Evolutionary conservation across 164 flowering plant species (phyloP).

Genomic region (Magnolia sinica): DNA sequence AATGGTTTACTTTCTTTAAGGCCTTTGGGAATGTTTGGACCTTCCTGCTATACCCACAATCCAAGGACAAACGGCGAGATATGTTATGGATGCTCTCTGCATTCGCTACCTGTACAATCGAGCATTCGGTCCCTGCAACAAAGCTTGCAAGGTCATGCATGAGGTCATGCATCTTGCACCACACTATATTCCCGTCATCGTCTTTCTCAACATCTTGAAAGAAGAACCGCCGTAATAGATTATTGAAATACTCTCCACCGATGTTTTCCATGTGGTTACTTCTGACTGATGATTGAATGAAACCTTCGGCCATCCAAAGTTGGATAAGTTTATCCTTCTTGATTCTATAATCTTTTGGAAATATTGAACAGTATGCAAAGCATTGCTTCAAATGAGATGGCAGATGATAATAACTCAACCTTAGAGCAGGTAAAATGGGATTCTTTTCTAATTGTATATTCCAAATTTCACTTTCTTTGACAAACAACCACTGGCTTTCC

Average conservation of each 20-base stretch:
- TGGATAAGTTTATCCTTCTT: conserved; percentile 5
- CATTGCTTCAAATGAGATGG: conserved; percentile 20
- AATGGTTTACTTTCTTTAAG: not conserved
- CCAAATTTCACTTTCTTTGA: conserved; percentile 14
- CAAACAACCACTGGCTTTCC: conserved; percentile 5
- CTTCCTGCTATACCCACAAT: not conserved
- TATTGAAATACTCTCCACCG: conserved; percentile 2
- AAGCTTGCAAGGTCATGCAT: conserved; percentile 12
- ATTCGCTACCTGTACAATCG: not conserved
- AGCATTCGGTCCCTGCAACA: not conserved
- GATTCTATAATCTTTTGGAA: conserved; percentile 14
- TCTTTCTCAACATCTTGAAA: not conserved
- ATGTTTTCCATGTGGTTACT: conserved; percentile 5
- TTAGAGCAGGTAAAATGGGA: conserved; percentile 11
- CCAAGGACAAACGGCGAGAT: not conserved
- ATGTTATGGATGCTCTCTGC: not conserved
- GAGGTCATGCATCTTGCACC: conserved; percentile 11
- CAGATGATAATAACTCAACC: conserved; percentile 17
- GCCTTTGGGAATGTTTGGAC: too few relatives aligned
- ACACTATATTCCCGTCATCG: not conserved
- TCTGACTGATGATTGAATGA: not conserved
- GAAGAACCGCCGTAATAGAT: conserved; percentile 6
- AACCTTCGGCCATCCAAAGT: conserved; percentile 21
- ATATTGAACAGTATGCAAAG: conserved; percentile 17
- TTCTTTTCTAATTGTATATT: not conserved